Percentiles rank a stretch among this genome's conserved stretches.
phyloP scores from a whole-genome alignment of 2,329 filamentous ascomycete species.

The Fragosphaeria purpurea region DNA sequence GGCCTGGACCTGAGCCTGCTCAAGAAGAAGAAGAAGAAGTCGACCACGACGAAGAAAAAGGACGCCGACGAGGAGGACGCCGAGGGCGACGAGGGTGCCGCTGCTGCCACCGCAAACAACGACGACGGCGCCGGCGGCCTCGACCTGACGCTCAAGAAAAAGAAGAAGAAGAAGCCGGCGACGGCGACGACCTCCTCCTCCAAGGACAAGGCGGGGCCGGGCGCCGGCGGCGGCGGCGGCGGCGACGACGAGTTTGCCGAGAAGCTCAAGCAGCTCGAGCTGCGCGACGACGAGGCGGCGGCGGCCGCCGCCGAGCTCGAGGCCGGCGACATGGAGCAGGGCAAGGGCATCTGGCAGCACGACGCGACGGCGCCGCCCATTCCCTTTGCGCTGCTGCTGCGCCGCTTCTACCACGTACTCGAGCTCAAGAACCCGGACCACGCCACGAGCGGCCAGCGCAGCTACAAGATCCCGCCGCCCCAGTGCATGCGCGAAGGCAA shows the following conservation, averaged over 20 bases:
- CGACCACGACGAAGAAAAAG: conserved; percentile 24
- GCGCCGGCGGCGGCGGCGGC: conserved; percentile 21
- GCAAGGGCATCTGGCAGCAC: conserved; percentile 85
- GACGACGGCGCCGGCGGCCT: conserved; percentile 42
- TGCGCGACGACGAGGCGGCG: conserved; percentile 52
- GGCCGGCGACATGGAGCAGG: conserved; percentile 72
- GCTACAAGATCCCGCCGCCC: conserved; percentile 97
- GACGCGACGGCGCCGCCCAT: conserved; percentile 64
- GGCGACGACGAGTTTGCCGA: conserved; percentile 50
- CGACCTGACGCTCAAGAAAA: conserved; percentile 52
- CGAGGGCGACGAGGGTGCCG: conserved; percentile 38
- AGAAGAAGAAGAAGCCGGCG: conserved; percentile 71
- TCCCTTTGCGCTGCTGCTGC: conserved; percentile 75
- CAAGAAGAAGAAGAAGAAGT: conserved; percentile 44
- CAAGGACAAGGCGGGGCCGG: conserved; percentile 16
- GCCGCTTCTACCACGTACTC: conserved; percentile 88
- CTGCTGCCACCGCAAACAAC: conserved; percentile 13
- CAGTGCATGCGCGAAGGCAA: conserved; percentile 99
- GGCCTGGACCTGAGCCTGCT: conserved; percentile 58
- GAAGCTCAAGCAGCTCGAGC: conserved; percentile 52
- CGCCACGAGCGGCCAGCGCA: conserved; percentile 76
- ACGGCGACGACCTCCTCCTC: no score
- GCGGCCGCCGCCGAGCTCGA: conserved; percentile 32
- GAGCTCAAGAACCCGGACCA: conserved; percentile 96
- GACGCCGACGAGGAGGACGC: conserved; percentile 44